Evolutionary conservation across 2,329 filamentous ascomycete genomes (phyloP).

Genomic region (Chalara sp.): DNA sequence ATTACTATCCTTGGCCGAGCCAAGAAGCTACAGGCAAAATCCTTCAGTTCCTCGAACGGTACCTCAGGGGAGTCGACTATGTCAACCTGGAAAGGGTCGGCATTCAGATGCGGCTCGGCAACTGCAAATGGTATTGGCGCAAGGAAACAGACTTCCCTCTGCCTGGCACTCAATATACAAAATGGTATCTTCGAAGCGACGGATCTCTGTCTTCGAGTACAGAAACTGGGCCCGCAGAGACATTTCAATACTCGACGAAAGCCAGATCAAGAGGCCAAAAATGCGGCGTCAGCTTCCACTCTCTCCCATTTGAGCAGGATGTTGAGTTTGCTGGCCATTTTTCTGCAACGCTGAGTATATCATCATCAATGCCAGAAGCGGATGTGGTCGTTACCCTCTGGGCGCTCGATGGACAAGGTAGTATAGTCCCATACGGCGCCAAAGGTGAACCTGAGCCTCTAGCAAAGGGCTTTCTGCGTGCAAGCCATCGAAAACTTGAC

Average conservation of each 20-base stretch:
- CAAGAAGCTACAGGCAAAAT: slow-evolving; percentile 19
- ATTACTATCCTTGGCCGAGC: slow-evolving; percentile 31
- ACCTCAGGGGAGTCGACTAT: slow-evolving; percentile 28
- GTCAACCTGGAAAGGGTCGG: slow-evolving; percentile 5
- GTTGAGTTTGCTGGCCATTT: slow-evolving; percentile 7
- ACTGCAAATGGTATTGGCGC: slow-evolving; percentile 6
- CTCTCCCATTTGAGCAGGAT: slow-evolving; percentile 3
- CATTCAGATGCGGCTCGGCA: slow-evolving; percentile 8
- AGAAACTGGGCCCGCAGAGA: neutral
- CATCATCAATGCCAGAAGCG: slow-evolving; percentile 3
- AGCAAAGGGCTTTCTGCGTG: slow-evolving; percentile 6
- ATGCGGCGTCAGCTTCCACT: slow-evolving; percentile 3
- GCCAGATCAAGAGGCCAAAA: neutral
- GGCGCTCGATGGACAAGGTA: neutral
- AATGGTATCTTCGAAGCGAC: slow-evolving; percentile 2
- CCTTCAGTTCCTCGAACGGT: slow-evolving; percentile 36
- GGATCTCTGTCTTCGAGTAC: neutral
- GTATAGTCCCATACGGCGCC: slow-evolving; percentile 3
- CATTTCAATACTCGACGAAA: slow-evolving; percentile 1
- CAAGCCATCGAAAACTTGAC: slow-evolving; percentile 7
- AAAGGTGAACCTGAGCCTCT: slow-evolving; percentile 2
- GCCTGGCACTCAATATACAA: slow-evolving; percentile 5
- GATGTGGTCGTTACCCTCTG: slow-evolving; percentile 6
- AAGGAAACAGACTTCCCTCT: slow-evolving; percentile 2
- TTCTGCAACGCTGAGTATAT: slow-evolving; percentile 3